A percentile compares a stretch with the other conserved stretches of the same genome.
Evolutionary conservation across 2,329 filamentous ascomycete genomes (phyloP).

Genomic region (Xenoacremonium recifei): DNA sequence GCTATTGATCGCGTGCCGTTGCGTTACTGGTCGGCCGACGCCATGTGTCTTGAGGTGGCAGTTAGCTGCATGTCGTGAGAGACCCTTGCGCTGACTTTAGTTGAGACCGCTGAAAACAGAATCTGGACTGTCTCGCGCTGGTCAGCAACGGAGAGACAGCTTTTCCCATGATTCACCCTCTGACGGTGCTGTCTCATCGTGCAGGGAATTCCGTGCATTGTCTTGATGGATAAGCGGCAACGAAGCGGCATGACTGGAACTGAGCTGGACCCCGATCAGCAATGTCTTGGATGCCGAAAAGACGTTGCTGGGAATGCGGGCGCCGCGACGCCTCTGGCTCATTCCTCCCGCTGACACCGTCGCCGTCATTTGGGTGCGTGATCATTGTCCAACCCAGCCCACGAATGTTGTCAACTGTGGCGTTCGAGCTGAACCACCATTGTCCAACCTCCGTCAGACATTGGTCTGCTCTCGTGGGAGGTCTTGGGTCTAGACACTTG

Average conservation of each 20-base stretch:
- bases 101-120: neutral
- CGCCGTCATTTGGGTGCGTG: conserved; percentile 4
- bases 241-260: neutral
- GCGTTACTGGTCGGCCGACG: neutral
- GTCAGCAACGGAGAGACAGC: conserved; percentile 1
- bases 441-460: neutral
- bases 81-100: no score
- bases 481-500: neutral
- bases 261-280: neutral
- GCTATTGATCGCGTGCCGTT: conserved; percentile 22
- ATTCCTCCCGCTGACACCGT: conserved; percentile 11
- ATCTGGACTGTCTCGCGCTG: neutral
- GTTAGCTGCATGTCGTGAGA: no score
- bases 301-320: conserved; percentile 5
- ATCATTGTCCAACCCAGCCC: conserved; percentile 2
- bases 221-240: neutral
- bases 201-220: neutral
- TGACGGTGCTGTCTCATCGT: neutral
- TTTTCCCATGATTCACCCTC: conserved; percentile 1
- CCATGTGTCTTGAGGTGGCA: conserved; percentile 5
- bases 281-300: conserved; percentile 5
- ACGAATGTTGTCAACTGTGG: conserved; percentile 1
- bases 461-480: neutral
- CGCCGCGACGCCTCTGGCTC: conserved; percentile 1
- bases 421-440: conserved; percentile 4